Evolutionary conservation across 179 eudicot genomes (phyloP), one percentile per base, ranked within the genome.

Genomic region (Amaranthus tricolor): DNA sequence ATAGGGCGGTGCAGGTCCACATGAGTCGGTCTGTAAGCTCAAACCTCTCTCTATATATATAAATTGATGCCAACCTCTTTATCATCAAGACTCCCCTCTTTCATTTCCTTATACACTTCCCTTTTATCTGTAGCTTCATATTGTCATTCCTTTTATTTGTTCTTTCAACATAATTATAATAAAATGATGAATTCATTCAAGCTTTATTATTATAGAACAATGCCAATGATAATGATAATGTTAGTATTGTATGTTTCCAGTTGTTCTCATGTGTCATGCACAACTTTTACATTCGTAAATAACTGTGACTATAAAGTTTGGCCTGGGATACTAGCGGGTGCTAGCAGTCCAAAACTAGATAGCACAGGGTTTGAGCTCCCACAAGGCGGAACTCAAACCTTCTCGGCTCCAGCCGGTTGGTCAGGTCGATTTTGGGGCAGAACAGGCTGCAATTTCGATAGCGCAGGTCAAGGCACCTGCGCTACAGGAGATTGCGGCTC

Each of bases 401-500:
- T 86, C 50, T 84, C 80, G 44, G 91, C 89, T 0, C 93, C 90
- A 11, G 0, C 87, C 0, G 96, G 97, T 9, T 90, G 97, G 97
- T 90, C 93, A 9, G 95, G 97, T 55, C 88, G 97, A 51, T 87
- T 92, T 70, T 91, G 97, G 97, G 95, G 86, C 47, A 75, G 97
- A 71, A 87, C 90, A 2, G 88, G 85, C 15, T 92, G 96, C 86
- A 85, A 21, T 9, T 90, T 90, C 54, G 91, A 92, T 65, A 66
- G 70, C 7, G 79, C 91, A 14, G 91, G 91, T 8, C 82, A 79
- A 5, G 93, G 89, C 14, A 76, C 93, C 4, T 92, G 97, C 73
- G 7, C 81, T 31, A 92, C 90, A 0, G 97, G 79, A 31, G 95
- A 90, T 53, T 92, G 97, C 47, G 88, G 93, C 15, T 86, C 96